Evolutionary conservation across 352 stramenopile species (phyloP).

Genomic region (Pilasporangium apinafurcum): DNA sequence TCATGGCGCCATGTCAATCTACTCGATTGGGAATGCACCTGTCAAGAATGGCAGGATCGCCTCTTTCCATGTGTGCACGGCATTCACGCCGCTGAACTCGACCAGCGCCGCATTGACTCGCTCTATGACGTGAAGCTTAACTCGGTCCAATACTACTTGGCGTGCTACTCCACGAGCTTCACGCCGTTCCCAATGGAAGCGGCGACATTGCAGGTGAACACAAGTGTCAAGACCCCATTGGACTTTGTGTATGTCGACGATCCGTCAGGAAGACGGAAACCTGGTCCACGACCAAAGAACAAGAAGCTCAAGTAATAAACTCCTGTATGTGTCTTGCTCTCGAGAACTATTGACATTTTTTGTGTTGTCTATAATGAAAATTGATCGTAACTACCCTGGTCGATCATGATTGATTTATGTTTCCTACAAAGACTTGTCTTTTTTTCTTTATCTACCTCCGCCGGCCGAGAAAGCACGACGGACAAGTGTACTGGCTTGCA

Average conservation of each 20-base stretch:
- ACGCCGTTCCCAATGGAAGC: conserved; percentile 60
- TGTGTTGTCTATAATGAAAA: background rate
- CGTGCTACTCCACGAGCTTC: conserved; percentile 54
- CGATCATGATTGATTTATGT: too few relatives aligned
- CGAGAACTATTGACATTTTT: background rate
- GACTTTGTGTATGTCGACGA: conserved; percentile 59
- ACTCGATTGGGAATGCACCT: conserved; percentile 69
- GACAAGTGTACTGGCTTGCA: conserved; percentile 49
- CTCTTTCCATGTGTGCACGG: conserved; percentile 72
- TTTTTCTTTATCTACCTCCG: conserved; percentile 5
- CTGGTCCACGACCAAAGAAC: conserved; percentile 46
- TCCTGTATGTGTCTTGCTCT: background rate
- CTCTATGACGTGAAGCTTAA: conserved; percentile 64
- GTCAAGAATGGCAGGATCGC: conserved; percentile 75
- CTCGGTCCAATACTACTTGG: conserved; percentile 59
- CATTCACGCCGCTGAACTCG: conserved; percentile 66
- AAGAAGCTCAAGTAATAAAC: conserved; percentile 12
- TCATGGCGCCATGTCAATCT: conserved; percentile 76
- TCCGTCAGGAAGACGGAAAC: conserved; percentile 45
- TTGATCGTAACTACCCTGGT: too few relatives aligned
- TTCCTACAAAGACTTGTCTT: too few relatives aligned
- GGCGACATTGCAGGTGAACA: conserved; percentile 27
- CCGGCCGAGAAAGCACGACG: conserved; percentile 51
- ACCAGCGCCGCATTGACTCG: conserved; percentile 63
- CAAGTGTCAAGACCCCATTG: conserved; percentile 49